A percentile compares a stretch with the other conserved stretches of the same genome.
Evolutionary conservation across 108 stramenopile genomes (phyloP).

Genomic region (Stephanodiscus triporus): DNA sequence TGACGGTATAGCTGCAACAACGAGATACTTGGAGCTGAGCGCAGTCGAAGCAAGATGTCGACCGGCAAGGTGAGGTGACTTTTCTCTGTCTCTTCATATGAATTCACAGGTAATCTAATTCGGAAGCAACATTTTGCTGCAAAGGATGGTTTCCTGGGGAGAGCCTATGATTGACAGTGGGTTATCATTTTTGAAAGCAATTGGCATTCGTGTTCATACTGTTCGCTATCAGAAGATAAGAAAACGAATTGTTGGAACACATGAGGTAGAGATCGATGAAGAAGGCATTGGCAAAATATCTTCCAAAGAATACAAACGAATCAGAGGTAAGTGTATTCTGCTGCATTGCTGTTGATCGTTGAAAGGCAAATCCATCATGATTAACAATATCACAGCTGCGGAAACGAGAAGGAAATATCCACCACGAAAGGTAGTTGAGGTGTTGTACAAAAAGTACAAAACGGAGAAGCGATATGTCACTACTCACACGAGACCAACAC

Average conservation of each 20-base stretch:
- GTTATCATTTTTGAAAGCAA: conserved; percentile 44
- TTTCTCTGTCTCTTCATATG: not conserved
- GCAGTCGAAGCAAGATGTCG: conserved; percentile 48
- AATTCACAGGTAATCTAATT: not conserved
- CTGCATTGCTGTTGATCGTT: not conserved
- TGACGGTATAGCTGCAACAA: conserved; percentile 36
- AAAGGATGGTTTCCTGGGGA: conserved; percentile 48
- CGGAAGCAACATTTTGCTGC: not conserved
- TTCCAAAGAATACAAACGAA: conserved; percentile 35
- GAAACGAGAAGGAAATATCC: conserved; percentile 45
- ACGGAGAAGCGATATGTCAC: conserved; percentile 30
- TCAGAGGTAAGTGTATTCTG: conserved; percentile 25
- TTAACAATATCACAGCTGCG: conserved; percentile 20
- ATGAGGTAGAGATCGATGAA: conserved; percentile 8
- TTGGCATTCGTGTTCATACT: conserved; percentile 45
- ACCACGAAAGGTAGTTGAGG: conserved; percentile 28
- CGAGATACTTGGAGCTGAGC: conserved; percentile 35
- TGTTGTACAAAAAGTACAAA: conserved; percentile 35
- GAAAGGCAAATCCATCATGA: not conserved
- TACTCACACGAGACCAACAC: conserved; percentile 33
- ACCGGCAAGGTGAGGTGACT: conserved; percentile 33
- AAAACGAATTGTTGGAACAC: conserved; percentile 20
- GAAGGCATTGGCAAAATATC: conserved; percentile 15
- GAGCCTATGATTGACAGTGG: conserved; percentile 30
- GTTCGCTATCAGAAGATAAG: conserved; percentile 45